These are phyloP conservation scores for Thermomucor indicae-seudaticae DNA, from an alignment of 371 early-diverging fungal genomes.

Conservation along the genomic window DNA sequence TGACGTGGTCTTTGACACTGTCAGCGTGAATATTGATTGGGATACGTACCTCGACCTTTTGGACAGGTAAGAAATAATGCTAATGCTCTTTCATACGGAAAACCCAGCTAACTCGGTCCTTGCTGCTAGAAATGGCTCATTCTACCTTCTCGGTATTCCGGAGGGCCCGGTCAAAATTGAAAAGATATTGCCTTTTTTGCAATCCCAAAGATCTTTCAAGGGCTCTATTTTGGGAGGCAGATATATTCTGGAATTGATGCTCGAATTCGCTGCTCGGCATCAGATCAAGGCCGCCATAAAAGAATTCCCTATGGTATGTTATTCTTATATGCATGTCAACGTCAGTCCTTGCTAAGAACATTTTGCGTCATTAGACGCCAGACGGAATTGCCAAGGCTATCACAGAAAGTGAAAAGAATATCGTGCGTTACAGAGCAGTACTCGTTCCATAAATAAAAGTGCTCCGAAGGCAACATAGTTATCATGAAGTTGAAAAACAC, in stretches of 20 bases:
- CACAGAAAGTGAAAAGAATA: conserved; percentile 14
- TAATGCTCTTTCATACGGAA: background rate
- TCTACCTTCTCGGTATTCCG: conserved; percentile 54
- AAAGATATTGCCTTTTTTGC: conserved; percentile 19
- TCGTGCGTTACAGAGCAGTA: conserved; percentile 33
- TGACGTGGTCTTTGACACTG: conserved; percentile 51
- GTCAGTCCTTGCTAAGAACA: no score
- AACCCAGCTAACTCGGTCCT: background rate
- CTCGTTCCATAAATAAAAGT: no score
- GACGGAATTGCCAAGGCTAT: conserved; percentile 26
- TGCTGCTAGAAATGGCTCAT: conserved; percentile 32
- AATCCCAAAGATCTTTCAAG: conserved; percentile 17
- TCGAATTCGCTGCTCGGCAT: conserved; percentile 50
- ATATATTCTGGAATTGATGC: conserved; percentile 34
- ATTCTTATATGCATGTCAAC: background rate
- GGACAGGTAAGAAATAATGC: conserved; percentile 14
- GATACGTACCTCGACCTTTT: conserved; percentile 38
- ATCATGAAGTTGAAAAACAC: background rate
- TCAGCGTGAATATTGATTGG: conserved; percentile 39
- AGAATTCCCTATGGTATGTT: conserved; percentile 31
- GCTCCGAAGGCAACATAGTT: no score
- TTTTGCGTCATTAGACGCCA: conserved; percentile 18
- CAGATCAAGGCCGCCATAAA: conserved; percentile 43
- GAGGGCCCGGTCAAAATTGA: conserved; percentile 21
- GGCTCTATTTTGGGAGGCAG: conserved; percentile 45